phyloP scores from a whole-genome alignment of 2,329 filamentous ascomycete species.

The Sarocladium brachiariae region DNA sequence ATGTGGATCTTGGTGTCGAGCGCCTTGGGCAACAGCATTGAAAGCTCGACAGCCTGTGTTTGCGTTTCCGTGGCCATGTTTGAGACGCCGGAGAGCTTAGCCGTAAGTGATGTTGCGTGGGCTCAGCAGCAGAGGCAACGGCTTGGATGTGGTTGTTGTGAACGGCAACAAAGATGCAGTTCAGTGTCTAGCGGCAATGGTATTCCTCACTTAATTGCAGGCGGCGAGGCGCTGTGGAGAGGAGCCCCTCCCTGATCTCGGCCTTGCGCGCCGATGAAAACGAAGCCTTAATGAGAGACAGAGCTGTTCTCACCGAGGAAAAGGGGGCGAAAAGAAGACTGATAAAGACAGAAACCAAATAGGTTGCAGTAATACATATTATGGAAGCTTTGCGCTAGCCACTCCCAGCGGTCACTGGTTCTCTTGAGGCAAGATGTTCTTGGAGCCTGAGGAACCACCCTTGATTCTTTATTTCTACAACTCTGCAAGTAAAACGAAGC shows the following conservation, averaged over 20 bases:
- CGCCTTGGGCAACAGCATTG: conserved; percentile 53
- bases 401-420: no score
- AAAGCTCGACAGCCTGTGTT: conserved; percentile 34
- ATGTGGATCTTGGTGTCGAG: conserved; percentile 56
- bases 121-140: neutral
- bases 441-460: no score
- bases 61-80: conserved; percentile 18
- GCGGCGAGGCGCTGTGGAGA: neutral
- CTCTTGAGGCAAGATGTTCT: no score
- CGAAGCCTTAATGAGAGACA: no score
- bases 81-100: neutral
- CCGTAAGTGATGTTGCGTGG: neutral
- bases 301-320: no score
- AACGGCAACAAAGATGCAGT: conserved; percentile 10
- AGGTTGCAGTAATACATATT: no score
- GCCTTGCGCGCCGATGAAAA: no score
- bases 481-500: no score
- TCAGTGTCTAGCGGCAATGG: neutral
- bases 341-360: neutral
- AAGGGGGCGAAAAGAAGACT: no score
- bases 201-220: neutral
- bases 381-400: no score
- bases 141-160: neutral
- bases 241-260: neutral
- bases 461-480: neutral